Evolutionary conservation across 2,329 filamentous ascomycete species (phyloP), one percentile per base, ranked within the genome.

Genomic region (Corinectria fuckeliana): DNA sequence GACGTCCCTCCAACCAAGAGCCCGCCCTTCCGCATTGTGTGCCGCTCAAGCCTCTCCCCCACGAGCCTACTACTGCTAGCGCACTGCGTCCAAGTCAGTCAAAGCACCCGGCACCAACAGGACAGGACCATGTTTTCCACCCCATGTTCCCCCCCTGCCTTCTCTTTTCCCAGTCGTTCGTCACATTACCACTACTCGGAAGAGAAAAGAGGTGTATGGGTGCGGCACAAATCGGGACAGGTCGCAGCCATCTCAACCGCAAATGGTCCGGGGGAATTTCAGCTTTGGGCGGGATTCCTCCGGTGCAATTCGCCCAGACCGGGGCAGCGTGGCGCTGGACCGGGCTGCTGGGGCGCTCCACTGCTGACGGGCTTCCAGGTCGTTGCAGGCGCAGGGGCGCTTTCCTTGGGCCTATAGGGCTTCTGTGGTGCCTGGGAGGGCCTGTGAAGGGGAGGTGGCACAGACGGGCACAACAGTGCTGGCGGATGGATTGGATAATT

Each of bases 301-400:
- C 20, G 21, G 56, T 49, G 42, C 45, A 10, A 58, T 58, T 53
- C 56, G 56, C 48, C 55, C 23, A 36, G 20, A 8, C 14, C 20
- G 48, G 38, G n/a, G 50, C 36, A 30, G 44, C 54, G 56, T 58
- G 50, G 56, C 56, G 56, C 16, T 38, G 56, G 28, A 32, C 49
- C 49, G 44, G 50, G 41, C 48, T 58, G 48, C 38, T 34, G 48
- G 55, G 48, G 47, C 54, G 54, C 30, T 25, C 11, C 26, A 23
- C 14, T 20, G 51, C 32, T 39, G 23, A 8, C 10, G 21, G 21
- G 38, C 50, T 55, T 34, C 45, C 39, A 26, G 44, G 52, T 23
- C 42, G 52, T 26, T 48, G 42, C 52, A 49, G 52, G 21, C 34
- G 49, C 52, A 49, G 52, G 52, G 52, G 52, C n/a, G n/a, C n/a